Percentiles rank a stretch among this genome's conserved stretches.
These are phyloP conservation scores for Crithidia mellificae DNA, from an alignment of 208 protist genomes.

Conservation along the genomic window DNA sequence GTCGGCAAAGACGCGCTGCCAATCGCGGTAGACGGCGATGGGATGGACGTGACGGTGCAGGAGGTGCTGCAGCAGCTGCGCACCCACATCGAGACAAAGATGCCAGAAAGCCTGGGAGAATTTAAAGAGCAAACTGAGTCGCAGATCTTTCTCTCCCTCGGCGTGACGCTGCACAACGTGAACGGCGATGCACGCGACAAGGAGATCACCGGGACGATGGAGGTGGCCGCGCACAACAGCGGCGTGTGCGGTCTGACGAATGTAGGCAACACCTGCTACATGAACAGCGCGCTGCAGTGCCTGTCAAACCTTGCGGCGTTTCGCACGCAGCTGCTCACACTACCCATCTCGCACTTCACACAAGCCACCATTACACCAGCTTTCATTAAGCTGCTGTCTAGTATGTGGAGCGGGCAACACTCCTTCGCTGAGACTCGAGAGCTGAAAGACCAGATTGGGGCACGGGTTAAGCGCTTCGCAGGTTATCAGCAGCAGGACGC, in stretches of 20 bases:
- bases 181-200: constrained; percentile 22
- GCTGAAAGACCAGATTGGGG: constrained; percentile 67
- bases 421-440: constrained; percentile 45
- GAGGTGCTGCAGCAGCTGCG: constrained; percentile 28
- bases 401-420: constrained; percentile 63
- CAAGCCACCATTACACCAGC: constrained; percentile 48
- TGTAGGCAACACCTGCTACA: constrained; percentile 93
- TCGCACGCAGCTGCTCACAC: constrained; percentile 58
- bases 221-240: constrained; percentile 29
- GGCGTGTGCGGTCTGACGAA: constrained; percentile 86
- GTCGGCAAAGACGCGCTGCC: constrained; percentile 12
- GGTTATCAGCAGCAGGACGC: constrained; percentile 86
- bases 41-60: constrained; percentile 36
- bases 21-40: constrained; percentile 20
- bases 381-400: constrained; percentile 50
- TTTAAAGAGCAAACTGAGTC: constrained; percentile 17
- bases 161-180: constrained; percentile 26
- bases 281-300: constrained; percentile 92
- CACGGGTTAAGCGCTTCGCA: constrained; percentile 57
- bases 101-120: constrained; percentile 20
- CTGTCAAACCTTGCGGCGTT: constrained; percentile 83
- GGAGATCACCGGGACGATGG: constrained; percentile 36
- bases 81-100: constrained; percentile 22
- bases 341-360: constrained; percentile 62
- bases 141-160: constrained; percentile 26